Conservation (phyloP, 176 grass and related monocot species). For the Thalia dealbata region DNA sequence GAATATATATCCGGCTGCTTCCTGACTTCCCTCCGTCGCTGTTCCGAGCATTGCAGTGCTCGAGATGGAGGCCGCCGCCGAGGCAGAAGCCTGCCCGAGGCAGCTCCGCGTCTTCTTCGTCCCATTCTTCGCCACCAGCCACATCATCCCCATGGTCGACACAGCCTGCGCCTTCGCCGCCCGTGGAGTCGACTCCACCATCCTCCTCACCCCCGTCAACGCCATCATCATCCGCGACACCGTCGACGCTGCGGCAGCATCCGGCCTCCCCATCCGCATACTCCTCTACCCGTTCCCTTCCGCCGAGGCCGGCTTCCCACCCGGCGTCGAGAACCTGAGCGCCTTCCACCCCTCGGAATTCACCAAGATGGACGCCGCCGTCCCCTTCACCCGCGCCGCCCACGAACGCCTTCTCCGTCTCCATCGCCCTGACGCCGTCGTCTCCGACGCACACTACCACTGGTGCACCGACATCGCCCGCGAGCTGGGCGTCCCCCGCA, state of each 20-base stretch:
- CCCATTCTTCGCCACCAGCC: slow-evolving; percentile 10
- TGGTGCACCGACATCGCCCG: too few relatives aligned
- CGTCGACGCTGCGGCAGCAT: too few relatives aligned
- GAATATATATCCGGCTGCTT: not conserved
- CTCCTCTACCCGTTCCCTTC: slow-evolving; percentile 12
- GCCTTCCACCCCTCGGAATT: slow-evolving; percentile 1
- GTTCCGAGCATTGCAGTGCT: not conserved
- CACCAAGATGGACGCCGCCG: slow-evolving; percentile 5
- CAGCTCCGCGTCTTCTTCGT: too few relatives aligned
- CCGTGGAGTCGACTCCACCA: slow-evolving; percentile 7
- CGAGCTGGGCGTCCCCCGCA: not conserved
- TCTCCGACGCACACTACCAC: too few relatives aligned
- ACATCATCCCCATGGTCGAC: slow-evolving; percentile 16
- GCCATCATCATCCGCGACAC: too few relatives aligned
- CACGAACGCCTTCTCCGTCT: too few relatives aligned
- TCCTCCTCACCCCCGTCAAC: too few relatives aligned
- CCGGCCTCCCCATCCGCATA: not conserved
- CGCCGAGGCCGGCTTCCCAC: not conserved
- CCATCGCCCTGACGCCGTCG: too few relatives aligned
- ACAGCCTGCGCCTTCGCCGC: slow-evolving; percentile 2
- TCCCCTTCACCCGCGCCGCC: not conserved
- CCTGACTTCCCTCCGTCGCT: not conserved
- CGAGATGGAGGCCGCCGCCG: too few relatives aligned
- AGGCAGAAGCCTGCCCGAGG: too few relatives aligned
- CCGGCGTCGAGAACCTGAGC: slow-evolving; percentile 13